Evolutionary conservation across 2,329 filamentous ascomycete species (phyloP), one percentile per base, ranked within the genome.

Genomic region (Lecanicillium sp.): DNA sequence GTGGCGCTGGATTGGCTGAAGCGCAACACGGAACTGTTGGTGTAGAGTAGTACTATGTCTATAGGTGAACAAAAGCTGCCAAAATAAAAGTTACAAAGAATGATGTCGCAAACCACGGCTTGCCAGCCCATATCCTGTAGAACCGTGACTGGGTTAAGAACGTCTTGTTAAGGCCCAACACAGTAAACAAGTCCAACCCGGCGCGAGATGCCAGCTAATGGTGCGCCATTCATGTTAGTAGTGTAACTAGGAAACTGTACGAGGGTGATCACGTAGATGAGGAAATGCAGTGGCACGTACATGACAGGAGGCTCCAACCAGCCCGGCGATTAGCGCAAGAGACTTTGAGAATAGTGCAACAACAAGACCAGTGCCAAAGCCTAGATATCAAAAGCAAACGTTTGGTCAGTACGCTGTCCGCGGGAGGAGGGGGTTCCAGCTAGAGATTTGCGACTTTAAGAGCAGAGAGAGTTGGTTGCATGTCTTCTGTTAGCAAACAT

Each of bases 1-100:
- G 57, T 84, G 49, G 85, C 87, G 2, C 65, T 77, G 59, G 75
- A 74, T 40, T 98, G 90, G 90, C 68, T 98, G 52, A 75, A 86
- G 65, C 77, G 86, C 53, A 92, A 98, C 67, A 94, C 86, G n/a
- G 71, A 74, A 52, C 76, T 79, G 5, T 73, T 81, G 47, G 47
- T 53, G 28, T 58, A 34, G 49, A 37, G 29, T 36, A n/a, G 14
- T 6, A 10, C 39, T 74, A 31, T 22, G 31, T 19, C 49, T 63
- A 77, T 41, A 81, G 70, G 36, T 51, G 57, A 39, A 59, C 57
- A 49, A 65, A 60, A 12, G 61, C 61, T 36, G 82, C 81, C 52
- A 88, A 60, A 18, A 81, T 74, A 61, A 88, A 88, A 19, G 84
- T 83, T 30, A 77, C 53, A n/a, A 79, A 77, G 56, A 89, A 88